These are phyloP conservation scores for Metarhizium sp. DNA, from an alignment of 2,329 filamentous ascomycete species.

Conservation along the genomic window DNA sequence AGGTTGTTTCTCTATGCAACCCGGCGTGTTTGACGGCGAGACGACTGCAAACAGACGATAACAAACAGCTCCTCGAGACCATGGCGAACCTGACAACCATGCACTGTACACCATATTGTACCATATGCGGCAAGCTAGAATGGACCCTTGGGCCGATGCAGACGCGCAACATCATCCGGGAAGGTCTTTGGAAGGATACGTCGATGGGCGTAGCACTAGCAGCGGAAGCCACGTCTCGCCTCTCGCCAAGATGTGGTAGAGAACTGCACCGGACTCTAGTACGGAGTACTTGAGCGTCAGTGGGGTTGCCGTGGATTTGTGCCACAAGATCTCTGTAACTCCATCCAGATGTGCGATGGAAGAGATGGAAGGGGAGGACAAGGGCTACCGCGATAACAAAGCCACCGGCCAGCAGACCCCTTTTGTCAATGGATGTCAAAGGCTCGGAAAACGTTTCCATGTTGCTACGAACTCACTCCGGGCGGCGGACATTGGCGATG, in stretches of 20 bases:
- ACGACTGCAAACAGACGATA: neutral
- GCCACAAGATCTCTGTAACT: conserved; percentile 1
- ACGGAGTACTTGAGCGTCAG: no score
- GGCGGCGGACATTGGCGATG: neutral
- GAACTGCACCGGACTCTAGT: neutral
- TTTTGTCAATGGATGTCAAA: neutral
- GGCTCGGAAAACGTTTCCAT: neutral
- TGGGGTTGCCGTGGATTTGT: neutral
- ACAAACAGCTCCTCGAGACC: neutral
- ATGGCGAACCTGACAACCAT: no score
- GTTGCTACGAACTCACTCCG: neutral
- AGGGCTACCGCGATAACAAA: neutral
- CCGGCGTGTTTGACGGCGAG: neutral
- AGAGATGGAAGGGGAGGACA: neutral
- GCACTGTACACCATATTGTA: neutral
- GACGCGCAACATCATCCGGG: neutral
- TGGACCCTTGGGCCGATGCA: neutral
- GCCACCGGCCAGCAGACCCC: neutral
- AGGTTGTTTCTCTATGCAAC: neutral
- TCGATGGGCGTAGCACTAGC: neutral
- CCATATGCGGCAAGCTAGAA: neutral
- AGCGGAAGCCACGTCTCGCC: neutral
- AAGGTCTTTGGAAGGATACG: neutral
- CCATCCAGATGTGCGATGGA: neutral
- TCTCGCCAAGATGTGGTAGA: neutral